Percentiles rank a stretch among this genome's conserved stretches.
phyloP scores from a whole-genome alignment of 2,329 filamentous ascomycete species.

The Cercospora beticola region DNA sequence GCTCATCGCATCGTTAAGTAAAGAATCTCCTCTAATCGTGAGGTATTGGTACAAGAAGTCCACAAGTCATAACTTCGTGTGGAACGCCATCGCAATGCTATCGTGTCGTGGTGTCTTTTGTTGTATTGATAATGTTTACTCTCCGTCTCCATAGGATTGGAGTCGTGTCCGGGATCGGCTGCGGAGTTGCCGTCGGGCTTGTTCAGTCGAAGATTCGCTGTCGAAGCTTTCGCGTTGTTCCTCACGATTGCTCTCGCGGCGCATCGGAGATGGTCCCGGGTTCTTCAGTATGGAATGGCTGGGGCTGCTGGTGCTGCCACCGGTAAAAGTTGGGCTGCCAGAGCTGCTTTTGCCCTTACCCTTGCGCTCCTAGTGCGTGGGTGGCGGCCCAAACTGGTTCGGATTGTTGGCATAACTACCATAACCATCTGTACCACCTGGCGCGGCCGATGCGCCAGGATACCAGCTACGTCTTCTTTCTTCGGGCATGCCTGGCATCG shows the following conservation, averaged over 20 bases:
- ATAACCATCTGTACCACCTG: conserved; percentile 29
- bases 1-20: not conserved
- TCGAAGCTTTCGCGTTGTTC: conserved; percentile 13
- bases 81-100: not conserved
- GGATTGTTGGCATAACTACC: conserved; percentile 24
- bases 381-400: conserved; percentile 18
- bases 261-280: conserved; percentile 7
- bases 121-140: not conserved
- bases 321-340: not conserved
- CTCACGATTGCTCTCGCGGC: conserved; percentile 11
- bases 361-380: conserved; percentile 24
- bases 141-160: not conserved
- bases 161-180: conserved; percentile 16
- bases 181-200: conserved; percentile 8
- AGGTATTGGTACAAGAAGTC: not conserved
- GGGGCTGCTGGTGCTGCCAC: conserved; percentile 4
- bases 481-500: conserved; percentile 12
- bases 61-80: not conserved
- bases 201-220: conserved; percentile 18
- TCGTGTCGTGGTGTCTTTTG: not conserved
- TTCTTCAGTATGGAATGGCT: conserved; percentile 19
- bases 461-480: conserved; percentile 30
- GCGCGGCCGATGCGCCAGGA: conserved; percentile 12
- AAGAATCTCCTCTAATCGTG: not conserved
- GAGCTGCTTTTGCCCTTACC: not conserved